Base-by-base conservation (phyloP, 1,284 basidiomycete genomes). In the Moesziomyces aphidis region DNA sequence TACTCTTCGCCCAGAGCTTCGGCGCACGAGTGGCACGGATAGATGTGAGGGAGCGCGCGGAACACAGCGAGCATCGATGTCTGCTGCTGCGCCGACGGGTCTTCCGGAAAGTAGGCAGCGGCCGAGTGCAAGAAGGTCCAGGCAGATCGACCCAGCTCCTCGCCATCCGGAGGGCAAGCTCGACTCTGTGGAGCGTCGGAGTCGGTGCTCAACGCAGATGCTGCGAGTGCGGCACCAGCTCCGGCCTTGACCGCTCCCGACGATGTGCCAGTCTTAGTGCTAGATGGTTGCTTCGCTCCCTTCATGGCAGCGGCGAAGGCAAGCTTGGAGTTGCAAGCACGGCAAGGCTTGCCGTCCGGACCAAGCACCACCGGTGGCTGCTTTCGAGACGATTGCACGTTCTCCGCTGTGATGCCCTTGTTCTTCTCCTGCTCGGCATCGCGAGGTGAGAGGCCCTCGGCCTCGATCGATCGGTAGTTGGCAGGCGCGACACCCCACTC, bases 401-500 rank as follows among this genome's bases (percentile, higher is more conserved):
- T 63, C 10, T 56, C 53, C 19, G 62, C 45, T 3, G 56, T 66
- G 48, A 74, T 43, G 1, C 62, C 72, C 8, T 52, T 60, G 48
- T 46, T 55, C 45, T 54, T 62, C 28, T 74, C 72, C 13, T 51
- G 9, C 13, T 48, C 56, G 1, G 60, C 60, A 43, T 58, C 51
- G 65, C 36, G 19, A 39, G 60, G 13, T 24, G 56, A 90, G 85
- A 34, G 88, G 82, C 84, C 90, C 31, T 74, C 72, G 28, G 50
- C 46, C 43, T 70, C 50, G 9, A 74, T 62, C 28, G 62, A 63
- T 11, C 57, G 45, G 51, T 57, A 65, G 5, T 19, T 48, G 8
- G 72, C 61, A 1, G 72, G 91, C n/a, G 91, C 89, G 5, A 92
- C 90, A 61, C 93, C 94, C 94, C 93, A 95, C 80, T 95, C 93